These are phyloP conservation scores for Fagus crenata DNA, from an alignment of 306 rosid species.

Conservation along the genomic window DNA sequence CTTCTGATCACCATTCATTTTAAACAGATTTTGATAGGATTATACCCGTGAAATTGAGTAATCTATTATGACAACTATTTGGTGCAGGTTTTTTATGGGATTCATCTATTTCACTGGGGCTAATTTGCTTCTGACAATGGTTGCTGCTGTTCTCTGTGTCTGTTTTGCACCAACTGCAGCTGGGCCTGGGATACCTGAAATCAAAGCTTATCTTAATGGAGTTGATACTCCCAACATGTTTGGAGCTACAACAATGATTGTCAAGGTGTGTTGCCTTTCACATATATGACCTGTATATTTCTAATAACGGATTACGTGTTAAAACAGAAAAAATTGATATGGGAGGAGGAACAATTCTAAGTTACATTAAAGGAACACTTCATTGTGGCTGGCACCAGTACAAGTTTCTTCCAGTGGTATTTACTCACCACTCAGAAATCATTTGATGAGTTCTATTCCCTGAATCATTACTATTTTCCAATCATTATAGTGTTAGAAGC, in stretches of 20 bases:
- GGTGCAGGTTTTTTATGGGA: slow-evolving; percentile 64
- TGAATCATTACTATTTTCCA: too few relatives aligned
- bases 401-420: background rate
- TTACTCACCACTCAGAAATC: background rate
- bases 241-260: slow-evolving; percentile 67
- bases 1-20: too few relatives aligned
- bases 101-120: slow-evolving; percentile 49
- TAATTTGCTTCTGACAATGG: slow-evolving; percentile 59
- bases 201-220: slow-evolving; percentile 92
- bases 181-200: slow-evolving; percentile 94
- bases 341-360: background rate
- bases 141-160: slow-evolving; percentile 74
- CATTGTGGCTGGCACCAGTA: background rate
- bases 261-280: slow-evolving; percentile 56
- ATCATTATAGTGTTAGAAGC: too few relatives aligned
- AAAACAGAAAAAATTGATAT: background rate
- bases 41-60: background rate
- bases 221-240: slow-evolving; percentile 90
- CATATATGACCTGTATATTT: background rate
- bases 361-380: background rate
- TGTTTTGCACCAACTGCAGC: slow-evolving; percentile 90
- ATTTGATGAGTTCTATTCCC: background rate
- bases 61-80: slow-evolving; percentile 1
- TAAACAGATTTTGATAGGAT: too few relatives aligned
- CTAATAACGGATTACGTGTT: background rate